Base-by-base conservation (phyloP, 2,329 filamentous ascomycete species). In the Uncinocarpus reesii region DNA sequence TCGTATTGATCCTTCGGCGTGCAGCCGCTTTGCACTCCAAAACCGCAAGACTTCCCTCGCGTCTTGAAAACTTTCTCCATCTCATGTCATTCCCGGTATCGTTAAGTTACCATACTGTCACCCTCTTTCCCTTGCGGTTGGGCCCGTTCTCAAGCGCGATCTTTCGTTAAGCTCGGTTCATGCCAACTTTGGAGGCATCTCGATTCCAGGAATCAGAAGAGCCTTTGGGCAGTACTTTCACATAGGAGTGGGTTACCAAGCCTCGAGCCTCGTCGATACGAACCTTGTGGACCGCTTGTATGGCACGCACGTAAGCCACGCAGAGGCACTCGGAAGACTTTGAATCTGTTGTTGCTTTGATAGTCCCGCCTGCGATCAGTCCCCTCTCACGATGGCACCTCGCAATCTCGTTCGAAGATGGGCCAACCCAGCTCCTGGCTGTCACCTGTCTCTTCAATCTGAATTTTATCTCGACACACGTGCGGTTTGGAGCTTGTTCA, bases 61-160 rank as follows among this genome's bases (percentile, higher is more conserved):
- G 26, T 47, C 7, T 10, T 29, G 21, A 24, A 38, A 41, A 21
- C 8, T 23, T 40, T 7, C 34, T n/a, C 35, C 20, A 21, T 40
- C 37, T 43, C 32, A n/a, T 26, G 47, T 48, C 24, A 28, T 48
- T 42, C 26, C 46, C 37, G 18, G 40, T 43, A 42, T 32, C 21
- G 16, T 42, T 48, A 20, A n/a, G 29, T 40, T 40, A 40, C 44
- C 18, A 41, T 47, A 47, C 44, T 41, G 44, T 47, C 44, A 40
- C 11, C 16, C 8, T 24, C 21, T n/a, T 38, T 18, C 10, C 20
- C 26, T 20, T 11, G 18, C 7, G 24, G 28, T 23, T 41, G 7
- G n/a, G 20, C 20, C 15, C 16, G 4, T 10, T 40, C 11, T 8
- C 21, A n/a, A 26, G n/a, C 18, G 15, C 32, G 13, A n/a, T n/a